phyloP scores from a whole-genome alignment of 495 filamentous ascomycete species.

The Penicillium maclennaniae region DNA sequence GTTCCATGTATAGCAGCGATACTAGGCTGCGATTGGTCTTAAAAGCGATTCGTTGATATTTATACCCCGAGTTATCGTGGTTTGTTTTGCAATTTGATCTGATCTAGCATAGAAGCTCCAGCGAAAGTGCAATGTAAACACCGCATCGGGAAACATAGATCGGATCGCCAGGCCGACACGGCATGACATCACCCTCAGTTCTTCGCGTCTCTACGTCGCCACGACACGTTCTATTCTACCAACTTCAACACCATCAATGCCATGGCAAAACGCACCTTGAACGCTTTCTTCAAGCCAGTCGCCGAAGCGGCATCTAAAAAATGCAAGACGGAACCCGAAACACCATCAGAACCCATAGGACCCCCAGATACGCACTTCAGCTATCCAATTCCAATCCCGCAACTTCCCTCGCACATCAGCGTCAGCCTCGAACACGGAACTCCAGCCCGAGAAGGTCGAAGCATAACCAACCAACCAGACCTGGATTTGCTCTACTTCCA shows the following conservation, averaged over 20 bases:
- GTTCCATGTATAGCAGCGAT: too few species aligned
- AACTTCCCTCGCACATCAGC: constrained; percentile 46
- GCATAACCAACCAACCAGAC: constrained; percentile 58
- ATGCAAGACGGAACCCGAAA: constrained; percentile 12
- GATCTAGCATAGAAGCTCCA: too few species aligned
- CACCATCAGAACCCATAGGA: neutral
- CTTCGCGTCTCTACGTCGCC: neutral
- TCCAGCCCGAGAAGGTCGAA: constrained; percentile 11
- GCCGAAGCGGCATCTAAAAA: constrained; percentile 3
- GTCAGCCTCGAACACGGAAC: constrained; percentile 29
- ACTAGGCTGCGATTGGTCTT: too few species aligned
- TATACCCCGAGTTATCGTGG: too few species aligned
- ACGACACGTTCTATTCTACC: neutral
- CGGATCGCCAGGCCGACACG: constrained; percentile 4
- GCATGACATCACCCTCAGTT: constrained; percentile 12
- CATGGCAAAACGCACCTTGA: constrained; percentile 28
- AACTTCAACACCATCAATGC: neutral
- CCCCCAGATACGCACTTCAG: constrained; percentile 41
- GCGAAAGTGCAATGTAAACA: neutral
- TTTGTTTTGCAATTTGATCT: too few species aligned
- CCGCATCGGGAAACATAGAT: constrained; percentile 5
- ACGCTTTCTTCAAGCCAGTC: constrained; percentile 24
- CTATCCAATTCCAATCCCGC: constrained; percentile 61
- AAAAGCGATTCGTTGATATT: too few species aligned
- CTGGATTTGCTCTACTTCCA: constrained; percentile 66